Percentiles rank a stretch among this genome's conserved stretches.
Evolutionary conservation across 148 eudicot species (phyloP).

Genomic region (Nepenthes gracilis): DNA sequence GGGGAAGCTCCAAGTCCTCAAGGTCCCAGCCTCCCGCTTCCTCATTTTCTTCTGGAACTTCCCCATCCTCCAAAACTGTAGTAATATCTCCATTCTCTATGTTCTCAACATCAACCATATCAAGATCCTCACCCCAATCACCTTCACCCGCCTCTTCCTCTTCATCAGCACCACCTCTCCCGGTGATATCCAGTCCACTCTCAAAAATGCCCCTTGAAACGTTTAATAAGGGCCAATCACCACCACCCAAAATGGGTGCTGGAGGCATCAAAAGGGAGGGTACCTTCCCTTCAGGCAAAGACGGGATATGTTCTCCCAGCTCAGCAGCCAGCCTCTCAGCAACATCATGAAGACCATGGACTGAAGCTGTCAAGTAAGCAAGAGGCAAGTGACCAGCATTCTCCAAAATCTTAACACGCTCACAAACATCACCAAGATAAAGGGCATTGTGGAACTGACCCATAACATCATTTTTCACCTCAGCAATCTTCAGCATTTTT

Average conservation of each 20-base stretch:
- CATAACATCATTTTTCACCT: constrained; percentile 69
- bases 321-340: constrained; percentile 45
- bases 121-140: constrained; percentile 62
- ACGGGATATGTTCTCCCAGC: constrained; percentile 51
- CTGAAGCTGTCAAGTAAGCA: constrained; percentile 64
- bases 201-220: constrained; percentile 57
- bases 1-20: constrained; percentile 90
- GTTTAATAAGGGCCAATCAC: constrained; percentile 68
- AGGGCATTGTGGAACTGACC: constrained; percentile 79
- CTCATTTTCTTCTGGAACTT: constrained; percentile 36
- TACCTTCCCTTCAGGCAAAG: constrained; percentile 36
- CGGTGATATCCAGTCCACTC: constrained; percentile 39
- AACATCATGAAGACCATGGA: constrained; percentile 51
- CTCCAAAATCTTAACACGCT: constrained; percentile 66
- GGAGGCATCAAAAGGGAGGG: constrained; percentile 61
- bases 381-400: constrained; percentile 62
- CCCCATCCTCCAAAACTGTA: constrained; percentile 23
- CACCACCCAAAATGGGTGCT: constrained; percentile 37
- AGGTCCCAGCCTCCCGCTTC: constrained; percentile 91
- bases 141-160: constrained; percentile 48
- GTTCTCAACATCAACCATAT: constrained; percentile 35
- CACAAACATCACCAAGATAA: constrained; percentile 58
- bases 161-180: constrained; percentile 39
- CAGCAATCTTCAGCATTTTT: constrained; percentile 79
- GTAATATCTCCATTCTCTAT: constrained; percentile 26